These are phyloP conservation scores for Bruguiera hainesii DNA, from an alignment of 441 rosid species.

Conservation along the genomic window DNA sequence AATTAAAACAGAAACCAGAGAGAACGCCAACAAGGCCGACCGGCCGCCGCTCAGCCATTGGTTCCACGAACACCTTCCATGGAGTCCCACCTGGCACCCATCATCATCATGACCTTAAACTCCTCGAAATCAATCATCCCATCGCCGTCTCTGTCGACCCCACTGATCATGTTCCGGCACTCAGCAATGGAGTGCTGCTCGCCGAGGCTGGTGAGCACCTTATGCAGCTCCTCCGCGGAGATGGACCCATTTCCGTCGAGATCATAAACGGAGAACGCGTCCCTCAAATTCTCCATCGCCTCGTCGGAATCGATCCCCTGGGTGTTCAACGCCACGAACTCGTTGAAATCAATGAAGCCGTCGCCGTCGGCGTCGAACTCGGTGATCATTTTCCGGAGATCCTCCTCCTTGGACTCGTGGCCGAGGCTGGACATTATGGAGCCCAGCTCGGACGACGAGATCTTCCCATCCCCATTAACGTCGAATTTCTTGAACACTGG, in stretches of 20 bases:
- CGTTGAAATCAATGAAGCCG: constrained; percentile 72
- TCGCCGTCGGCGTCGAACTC: constrained; percentile 81
- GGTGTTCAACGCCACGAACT: constrained; percentile 83
- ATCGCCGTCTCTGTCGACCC: constrained; percentile 82
- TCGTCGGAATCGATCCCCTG: constrained; percentile 66
- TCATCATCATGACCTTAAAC: constrained; percentile 89
- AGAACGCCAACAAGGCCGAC: neutral
- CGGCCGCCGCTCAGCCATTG: neutral
- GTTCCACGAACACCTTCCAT: neutral
- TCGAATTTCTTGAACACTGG: constrained; percentile 78
- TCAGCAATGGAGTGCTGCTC: constrained; percentile 68
- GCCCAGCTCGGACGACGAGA: constrained; percentile 75
- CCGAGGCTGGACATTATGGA: constrained; percentile 73
- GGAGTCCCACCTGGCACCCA: constrained; percentile 26
- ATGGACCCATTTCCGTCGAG: constrained; percentile 85
- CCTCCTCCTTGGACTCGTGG: constrained; percentile 58
- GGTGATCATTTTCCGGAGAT: constrained; percentile 50
- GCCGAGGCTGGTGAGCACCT: constrained; percentile 67
- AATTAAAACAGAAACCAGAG: neutral
- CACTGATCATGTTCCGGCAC: constrained; percentile 84
- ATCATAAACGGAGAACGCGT: constrained; percentile 83
- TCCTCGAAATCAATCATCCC: constrained; percentile 87
- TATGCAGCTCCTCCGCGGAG: constrained; percentile 69
- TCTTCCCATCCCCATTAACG: constrained; percentile 90
- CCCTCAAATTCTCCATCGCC: constrained; percentile 59